Percentiles rank a stretch among this genome's conserved stretches.
These are phyloP conservation scores for Erythrobasidium yunnanense DNA, from an alignment of 768 basidiomycete genomes.

Conservation along the genomic window DNA sequence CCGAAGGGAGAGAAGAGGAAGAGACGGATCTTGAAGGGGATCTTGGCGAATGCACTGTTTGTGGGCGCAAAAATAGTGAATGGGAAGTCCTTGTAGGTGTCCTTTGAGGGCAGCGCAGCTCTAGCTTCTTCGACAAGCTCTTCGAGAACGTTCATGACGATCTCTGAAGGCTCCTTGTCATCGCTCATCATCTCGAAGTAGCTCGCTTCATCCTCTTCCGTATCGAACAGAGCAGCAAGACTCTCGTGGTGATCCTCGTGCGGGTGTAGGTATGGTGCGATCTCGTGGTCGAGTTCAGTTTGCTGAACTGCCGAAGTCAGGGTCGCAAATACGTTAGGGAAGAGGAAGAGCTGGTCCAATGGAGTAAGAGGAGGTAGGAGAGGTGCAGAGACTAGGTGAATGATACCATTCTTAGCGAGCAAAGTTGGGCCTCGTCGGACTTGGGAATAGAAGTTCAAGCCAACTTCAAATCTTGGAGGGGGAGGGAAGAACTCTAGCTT, in stretches of 20 bases:
- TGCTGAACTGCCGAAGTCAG: conserved; percentile 42
- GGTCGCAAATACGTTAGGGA: conserved; percentile 42
- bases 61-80: conserved; percentile 42
- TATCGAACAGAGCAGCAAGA: conserved; percentile 30
- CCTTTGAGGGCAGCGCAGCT: neutral
- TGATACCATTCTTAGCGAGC: conserved; percentile 42
- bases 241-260: conserved; percentile 6
- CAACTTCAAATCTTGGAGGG: conserved; percentile 31
- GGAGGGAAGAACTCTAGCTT: conserved; percentile 13
- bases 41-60: conserved; percentile 40
- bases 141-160: conserved; percentile 26
- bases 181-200: conserved; percentile 38
- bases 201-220: no score
- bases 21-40: conserved; percentile 40
- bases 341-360: conserved; percentile 41
- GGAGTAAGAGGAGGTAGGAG: conserved; percentile 42
- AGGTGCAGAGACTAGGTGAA: conserved; percentile 32
- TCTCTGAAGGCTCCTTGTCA: conserved; percentile 15
- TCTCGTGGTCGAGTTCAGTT: conserved; percentile 35
- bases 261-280: conserved; percentile 13
- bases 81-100: conserved; percentile 13
- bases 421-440: conserved; percentile 37
- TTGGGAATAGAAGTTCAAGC: conserved; percentile 43
- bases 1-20: conserved; percentile 45
- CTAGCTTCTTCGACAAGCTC: conserved; percentile 23